Percentiles rank a stretch among this genome's conserved stretches.
phyloP scores from a whole-genome alignment of 768 basidiomycete species.

The Amanita thiersii region DNA sequence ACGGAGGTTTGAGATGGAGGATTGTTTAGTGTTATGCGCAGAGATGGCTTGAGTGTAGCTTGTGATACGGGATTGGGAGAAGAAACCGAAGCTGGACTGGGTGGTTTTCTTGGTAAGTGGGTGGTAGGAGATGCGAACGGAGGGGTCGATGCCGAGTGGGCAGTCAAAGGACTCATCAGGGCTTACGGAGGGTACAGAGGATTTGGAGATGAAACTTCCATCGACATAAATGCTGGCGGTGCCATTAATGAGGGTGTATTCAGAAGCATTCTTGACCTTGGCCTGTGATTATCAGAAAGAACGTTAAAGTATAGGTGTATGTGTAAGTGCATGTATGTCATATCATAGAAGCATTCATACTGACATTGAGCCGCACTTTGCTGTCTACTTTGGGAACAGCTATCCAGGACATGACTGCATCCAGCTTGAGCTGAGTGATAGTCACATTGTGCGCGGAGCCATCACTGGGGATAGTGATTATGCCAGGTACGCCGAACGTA shows the following conservation, averaged over 20 bases:
- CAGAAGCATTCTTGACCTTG: constrained; percentile 28
- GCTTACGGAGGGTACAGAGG: constrained; percentile 23
- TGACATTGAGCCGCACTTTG: constrained; percentile 23
- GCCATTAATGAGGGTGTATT: constrained; percentile 28
- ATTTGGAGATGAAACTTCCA: constrained; percentile 31
- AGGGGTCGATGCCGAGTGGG: constrained; percentile 30
- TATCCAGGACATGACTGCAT: constrained; percentile 27
- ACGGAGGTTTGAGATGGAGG: constrained; percentile 18
- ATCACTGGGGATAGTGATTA: constrained; percentile 24
- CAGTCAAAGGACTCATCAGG: constrained; percentile 32
- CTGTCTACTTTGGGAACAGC: constrained; percentile 26
- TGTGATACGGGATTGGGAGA: constrained; percentile 21
- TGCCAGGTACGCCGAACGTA: constrained; percentile 24
- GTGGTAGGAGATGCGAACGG: constrained; percentile 30
- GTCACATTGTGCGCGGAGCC: constrained; percentile 22
- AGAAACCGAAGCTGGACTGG: constrained; percentile 27
- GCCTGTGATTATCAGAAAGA: constrained; percentile 17
- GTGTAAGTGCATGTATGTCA: neutral
- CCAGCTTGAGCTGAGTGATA: constrained; percentile 21
- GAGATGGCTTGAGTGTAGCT: constrained; percentile 27
- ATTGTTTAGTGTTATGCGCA: constrained; percentile 25
- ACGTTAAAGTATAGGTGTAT: neutral
- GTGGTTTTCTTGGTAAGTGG: constrained; percentile 24
- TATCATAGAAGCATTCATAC: neutral
- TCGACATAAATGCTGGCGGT: constrained; percentile 31